These are phyloP conservation scores for Blastobotrys terrestris DNA, from an alignment of 805 yeast species.

Conservation along the genomic window DNA sequence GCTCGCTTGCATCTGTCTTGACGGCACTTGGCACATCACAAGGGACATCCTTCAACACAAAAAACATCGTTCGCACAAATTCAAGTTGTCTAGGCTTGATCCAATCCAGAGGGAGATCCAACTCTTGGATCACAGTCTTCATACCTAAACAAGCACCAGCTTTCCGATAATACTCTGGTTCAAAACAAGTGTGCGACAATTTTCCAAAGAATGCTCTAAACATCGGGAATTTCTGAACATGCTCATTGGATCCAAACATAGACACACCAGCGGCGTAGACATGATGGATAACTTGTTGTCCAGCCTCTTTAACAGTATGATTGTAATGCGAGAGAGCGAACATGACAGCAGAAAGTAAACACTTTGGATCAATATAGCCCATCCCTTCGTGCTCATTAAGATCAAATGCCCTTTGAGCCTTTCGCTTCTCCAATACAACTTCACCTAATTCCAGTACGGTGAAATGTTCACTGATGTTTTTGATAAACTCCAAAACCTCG, in stretches of 20 bases:
- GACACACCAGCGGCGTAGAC: constrained; percentile 56
- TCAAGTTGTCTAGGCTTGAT: constrained; percentile 76
- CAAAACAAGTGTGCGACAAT: constrained; percentile 87
- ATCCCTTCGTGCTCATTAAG: constrained; percentile 77
- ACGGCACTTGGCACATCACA: constrained; percentile 81
- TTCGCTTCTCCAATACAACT: constrained; percentile 60
- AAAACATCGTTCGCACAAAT: constrained; percentile 76
- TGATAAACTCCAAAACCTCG: constrained; percentile 57
- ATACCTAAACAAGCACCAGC: constrained; percentile 87
- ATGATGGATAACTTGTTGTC: constrained; percentile 56
- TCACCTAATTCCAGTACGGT: constrained; percentile 72
- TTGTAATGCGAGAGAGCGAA: constrained; percentile 76
- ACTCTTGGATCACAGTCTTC: constrained; percentile 60
- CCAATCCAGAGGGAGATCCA: constrained; percentile 64
- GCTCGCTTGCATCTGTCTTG: constrained; percentile 58
- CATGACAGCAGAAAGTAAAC: constrained; percentile 67
- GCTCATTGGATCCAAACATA: constrained; percentile 61
- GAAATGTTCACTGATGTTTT: constrained; percentile 70
- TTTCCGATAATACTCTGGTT: constrained; percentile 78
- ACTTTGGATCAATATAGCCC: constrained; percentile 59
- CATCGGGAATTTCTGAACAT: constrained; percentile 66
- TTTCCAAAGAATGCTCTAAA: constrained; percentile 71
- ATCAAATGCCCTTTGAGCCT: constrained; percentile 59
- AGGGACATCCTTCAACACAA: constrained; percentile 85
- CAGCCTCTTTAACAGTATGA: constrained; percentile 62